A percentile compares a stretch with the other conserved stretches of the same genome.
Evolutionary conservation across 2,329 filamentous ascomycete genomes (phyloP).

Genomic region (Albifimbria verrucaria): DNA sequence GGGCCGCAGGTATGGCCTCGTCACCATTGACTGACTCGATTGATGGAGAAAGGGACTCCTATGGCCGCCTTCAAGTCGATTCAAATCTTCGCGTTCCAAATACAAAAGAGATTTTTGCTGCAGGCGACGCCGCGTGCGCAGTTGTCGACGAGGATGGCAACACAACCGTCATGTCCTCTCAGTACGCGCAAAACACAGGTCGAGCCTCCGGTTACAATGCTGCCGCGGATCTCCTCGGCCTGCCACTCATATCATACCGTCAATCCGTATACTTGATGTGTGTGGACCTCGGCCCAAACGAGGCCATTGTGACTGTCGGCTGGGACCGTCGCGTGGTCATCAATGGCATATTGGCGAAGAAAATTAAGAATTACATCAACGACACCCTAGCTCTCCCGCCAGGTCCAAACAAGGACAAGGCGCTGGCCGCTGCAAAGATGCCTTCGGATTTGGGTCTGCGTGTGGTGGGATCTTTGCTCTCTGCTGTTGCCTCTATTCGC

Average conservation of each 20-base stretch:
- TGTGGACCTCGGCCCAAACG: slow-evolving; percentile 32
- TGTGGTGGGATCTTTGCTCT: neutral
- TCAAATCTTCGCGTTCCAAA: slow-evolving; percentile 21
- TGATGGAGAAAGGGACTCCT: slow-evolving; percentile 20
- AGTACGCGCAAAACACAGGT: slow-evolving; percentile 33
- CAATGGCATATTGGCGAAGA: slow-evolving; percentile 24
- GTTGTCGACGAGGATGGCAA: slow-evolving; percentile 20
- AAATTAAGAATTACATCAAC: slow-evolving; percentile 30
- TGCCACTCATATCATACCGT: slow-evolving; percentile 18
- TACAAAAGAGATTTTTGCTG: slow-evolving; percentile 20
- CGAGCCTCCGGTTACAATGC: slow-evolving; percentile 30
- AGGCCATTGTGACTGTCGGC: slow-evolving; percentile 22
- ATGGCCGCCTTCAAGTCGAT: slow-evolving; percentile 25
- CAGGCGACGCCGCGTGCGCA: slow-evolving; percentile 30
- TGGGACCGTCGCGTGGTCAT: slow-evolving; percentile 28
- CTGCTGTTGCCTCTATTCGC: neutral
- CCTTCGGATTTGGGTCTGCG: neutral
- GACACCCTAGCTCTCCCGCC: slow-evolving; percentile 25
- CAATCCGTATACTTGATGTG: slow-evolving; percentile 29
- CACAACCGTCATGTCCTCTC: slow-evolving; percentile 33
- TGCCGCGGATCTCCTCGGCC: slow-evolving; percentile 27
- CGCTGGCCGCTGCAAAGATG: neutral
- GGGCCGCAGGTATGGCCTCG: slow-evolving; percentile 33
- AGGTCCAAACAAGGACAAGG: slow-evolving; percentile 13
- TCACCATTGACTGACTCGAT: slow-evolving; percentile 29